Evolutionary conservation across 2,329 filamentous ascomycete genomes (phyloP).

Genomic region (Ophiostoma populinum): DNA sequence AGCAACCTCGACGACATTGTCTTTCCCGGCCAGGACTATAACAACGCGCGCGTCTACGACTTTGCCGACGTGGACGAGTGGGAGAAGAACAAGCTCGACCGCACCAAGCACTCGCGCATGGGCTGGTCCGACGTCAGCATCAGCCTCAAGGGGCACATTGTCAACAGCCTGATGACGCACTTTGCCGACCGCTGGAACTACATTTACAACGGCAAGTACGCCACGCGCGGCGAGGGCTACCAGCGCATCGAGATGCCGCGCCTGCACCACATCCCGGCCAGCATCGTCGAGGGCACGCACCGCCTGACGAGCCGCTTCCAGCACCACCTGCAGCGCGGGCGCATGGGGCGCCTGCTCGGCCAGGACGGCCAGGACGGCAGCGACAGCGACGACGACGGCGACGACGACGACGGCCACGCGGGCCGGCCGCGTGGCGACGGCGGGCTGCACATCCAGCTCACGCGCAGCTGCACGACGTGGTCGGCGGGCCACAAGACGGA

Average conservation of each 20-base stretch:
- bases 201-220: constrained; percentile 71
- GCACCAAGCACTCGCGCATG: constrained; percentile 67
- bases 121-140: constrained; percentile 82
- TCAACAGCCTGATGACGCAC: constrained; percentile 57
- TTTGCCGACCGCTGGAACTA: constrained; percentile 84
- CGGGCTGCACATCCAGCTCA: constrained; percentile 29
- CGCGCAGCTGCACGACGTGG: constrained; percentile 33
- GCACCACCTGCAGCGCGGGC: constrained; percentile 19
- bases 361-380: constrained; percentile 14
- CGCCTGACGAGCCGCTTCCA: constrained; percentile 16
- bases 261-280: constrained; percentile 9
- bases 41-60: constrained; percentile 73
- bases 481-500: constrained; percentile 33
- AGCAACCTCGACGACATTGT: constrained; percentile 57
- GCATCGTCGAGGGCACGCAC: constrained; percentile 14
- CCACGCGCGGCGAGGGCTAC: constrained; percentile 29
- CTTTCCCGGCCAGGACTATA: constrained; percentile 85
- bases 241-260: constrained; percentile 21
- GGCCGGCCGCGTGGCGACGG: constrained; percentile 10
- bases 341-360: constrained; percentile 22
- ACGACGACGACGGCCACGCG: constrained; percentile 10
- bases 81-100: constrained; percentile 74
- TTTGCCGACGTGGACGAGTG: constrained; percentile 63
- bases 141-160: constrained; percentile 56
- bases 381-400: constrained; percentile 13